A percentile compares a stretch with the other conserved stretches of the same genome.
phyloP scores from a whole-genome alignment of 129 eudicot species.

The Arctium minus region DNA sequence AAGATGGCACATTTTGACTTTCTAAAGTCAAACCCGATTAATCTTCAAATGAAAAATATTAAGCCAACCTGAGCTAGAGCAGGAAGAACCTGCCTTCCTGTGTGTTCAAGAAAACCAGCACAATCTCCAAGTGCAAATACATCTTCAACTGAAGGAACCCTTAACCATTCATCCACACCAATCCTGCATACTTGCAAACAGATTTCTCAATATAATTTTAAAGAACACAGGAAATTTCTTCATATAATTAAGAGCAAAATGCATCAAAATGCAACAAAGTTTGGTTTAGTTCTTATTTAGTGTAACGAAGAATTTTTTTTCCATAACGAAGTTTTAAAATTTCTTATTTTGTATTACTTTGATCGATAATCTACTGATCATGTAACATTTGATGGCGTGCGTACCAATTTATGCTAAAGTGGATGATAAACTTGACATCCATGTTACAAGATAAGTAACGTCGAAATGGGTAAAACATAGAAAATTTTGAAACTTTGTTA shows the following conservation, averaged over 20 bases:
- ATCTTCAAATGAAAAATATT: background rate
- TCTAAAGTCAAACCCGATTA: background rate
- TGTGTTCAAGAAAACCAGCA: constrained; percentile 87
- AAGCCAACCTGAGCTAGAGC: constrained; percentile 91
- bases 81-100: constrained; percentile 87
- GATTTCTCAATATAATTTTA: background rate
- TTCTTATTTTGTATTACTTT: background rate
- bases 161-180: constrained; percentile 89
- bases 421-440: background rate
- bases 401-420: background rate
- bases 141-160: constrained; percentile 87
- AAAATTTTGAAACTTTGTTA: background rate
- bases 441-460: background rate
- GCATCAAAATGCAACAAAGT: background rate
- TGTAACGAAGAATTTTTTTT: background rate
- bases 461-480: background rate
- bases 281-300: background rate
- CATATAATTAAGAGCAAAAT: background rate
- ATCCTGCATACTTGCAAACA: constrained; percentile 50
- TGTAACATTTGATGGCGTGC: background rate
- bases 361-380: background rate
- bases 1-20: constrained; percentile 10
- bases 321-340: no score
- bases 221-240: background rate
- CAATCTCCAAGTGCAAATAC: constrained; percentile 96